Evolutionary conservation across 305 asterid species (phyloP), one percentile per base, ranked within the genome.

Genomic region (Caryopteris hybrid): DNA sequence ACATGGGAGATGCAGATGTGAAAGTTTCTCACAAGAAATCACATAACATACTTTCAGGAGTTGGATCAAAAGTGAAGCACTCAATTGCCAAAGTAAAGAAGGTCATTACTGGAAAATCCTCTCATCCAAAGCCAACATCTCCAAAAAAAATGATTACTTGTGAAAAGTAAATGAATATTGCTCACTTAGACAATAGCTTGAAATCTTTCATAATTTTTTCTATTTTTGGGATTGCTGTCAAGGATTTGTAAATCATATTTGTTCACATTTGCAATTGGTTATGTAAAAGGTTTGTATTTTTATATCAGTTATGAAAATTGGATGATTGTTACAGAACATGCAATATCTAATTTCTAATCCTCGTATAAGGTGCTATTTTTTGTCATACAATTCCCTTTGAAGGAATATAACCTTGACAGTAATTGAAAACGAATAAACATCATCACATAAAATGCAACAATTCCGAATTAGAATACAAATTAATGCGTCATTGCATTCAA

Each of bases 81-180:
- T 92, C 98, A 13, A 83, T 92, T 68, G 89, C 95, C 76, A 92
- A 90, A 77, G 98, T 93, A 48, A 93, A 85, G 84, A 93, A 87
- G 80, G 98, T 81, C 59, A 93, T 90, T 64, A 93, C 86, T 2
- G 92, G 97, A 9, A 88, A 83, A 78, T 84, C 95, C 67, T 76
- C 90, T 55, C 85, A 79, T 48, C 82, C 90, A 54, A 89, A 80
- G 80, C 70, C 87, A 62, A 56, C 85, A 25, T 86, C 92, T 56
- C 86, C 95, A 4, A 83, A 83, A 73, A 78, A 71, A 75, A 51
- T 31, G 46, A 57, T 27, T 63, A 66, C 33, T 50, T 16, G 65
- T 54, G 31, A 64, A 31, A 18, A 61, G 20, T 43, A 39, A 54
- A 58, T 66, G 13, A 21, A 34, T 23, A 29, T 10, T 8, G 39